A percentile compares a stretch with the other conserved stretches of the same genome.
Evolutionary conservation across 306 rosid species (phyloP).

Genomic region (Vachellia pachyceras): DNA sequence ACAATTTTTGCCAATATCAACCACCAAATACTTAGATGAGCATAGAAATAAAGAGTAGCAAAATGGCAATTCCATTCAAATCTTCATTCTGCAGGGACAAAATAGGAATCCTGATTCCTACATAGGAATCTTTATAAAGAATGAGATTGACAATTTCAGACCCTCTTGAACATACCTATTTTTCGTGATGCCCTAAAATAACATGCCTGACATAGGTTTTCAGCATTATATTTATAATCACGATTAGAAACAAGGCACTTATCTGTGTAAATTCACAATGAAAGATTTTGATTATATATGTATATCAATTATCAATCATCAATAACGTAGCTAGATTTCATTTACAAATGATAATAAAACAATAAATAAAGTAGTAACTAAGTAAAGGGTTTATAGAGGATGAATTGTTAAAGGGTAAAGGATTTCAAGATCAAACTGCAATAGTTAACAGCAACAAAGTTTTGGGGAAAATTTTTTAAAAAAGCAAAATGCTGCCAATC

Average conservation of each 20-base stretch:
- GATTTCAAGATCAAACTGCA: not conserved
- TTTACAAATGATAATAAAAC: not conserved
- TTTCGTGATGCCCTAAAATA: not conserved
- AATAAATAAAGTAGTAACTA: not conserved
- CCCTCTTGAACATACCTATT: not conserved
- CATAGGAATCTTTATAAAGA: not conserved
- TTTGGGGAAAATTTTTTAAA: not conserved
- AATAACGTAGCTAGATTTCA: not conserved
- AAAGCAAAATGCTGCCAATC: not conserved
- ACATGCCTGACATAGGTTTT: not conserved
- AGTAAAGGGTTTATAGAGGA: not conserved
- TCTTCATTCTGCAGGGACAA: not conserved
- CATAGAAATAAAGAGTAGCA: not conserved
- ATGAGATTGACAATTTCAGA: not conserved
- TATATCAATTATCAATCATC: not conserved
- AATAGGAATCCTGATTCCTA: not conserved
- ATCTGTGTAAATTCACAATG: not conserved
- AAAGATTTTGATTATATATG: not conserved
- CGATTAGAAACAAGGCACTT: not conserved
- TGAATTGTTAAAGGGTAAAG: not conserved
- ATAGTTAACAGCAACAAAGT: not conserved
- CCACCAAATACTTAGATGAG: slow-evolving; percentile 18
- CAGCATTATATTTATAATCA: not conserved
- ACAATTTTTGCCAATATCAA: slow-evolving; percentile 50
- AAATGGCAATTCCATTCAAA: not conserved